A percentile compares a stretch with the other conserved stretches of the same genome.
Evolutionary conservation across 2,329 filamentous ascomycete species (phyloP).

Genomic region (Alternaria consortialis): DNA sequence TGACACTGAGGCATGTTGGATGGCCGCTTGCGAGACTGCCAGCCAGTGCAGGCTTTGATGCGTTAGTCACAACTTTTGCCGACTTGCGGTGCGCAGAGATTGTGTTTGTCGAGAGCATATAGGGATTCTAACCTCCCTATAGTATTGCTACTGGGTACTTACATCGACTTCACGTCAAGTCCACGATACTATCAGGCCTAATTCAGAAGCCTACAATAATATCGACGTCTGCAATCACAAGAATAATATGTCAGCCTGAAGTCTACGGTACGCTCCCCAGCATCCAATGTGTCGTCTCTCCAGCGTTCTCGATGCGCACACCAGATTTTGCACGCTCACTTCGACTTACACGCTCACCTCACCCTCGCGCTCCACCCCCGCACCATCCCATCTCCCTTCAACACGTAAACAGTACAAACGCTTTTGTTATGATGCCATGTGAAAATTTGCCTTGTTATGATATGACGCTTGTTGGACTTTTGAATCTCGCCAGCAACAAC

Average conservation of each 20-base stretch:
- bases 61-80: too few species aligned
- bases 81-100: too few species aligned
- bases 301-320: background rate
- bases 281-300: background rate
- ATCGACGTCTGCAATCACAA: background rate
- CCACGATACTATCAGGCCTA: background rate
- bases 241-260: background rate
- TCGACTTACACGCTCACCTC: background rate
- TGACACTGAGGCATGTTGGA: too few species aligned
- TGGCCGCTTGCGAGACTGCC: too few species aligned
- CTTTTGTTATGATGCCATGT: background rate
- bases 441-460: background rate
- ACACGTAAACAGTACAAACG: background rate
- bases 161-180: background rate
- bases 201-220: background rate
- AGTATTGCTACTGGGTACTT: background rate
- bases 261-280: background rate
- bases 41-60: too few species aligned
- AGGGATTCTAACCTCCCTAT: background rate
- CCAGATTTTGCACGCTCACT: too few species aligned
- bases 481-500: slow-evolving; percentile 1
- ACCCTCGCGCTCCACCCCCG: background rate
- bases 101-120: too few species aligned
- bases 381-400: slow-evolving; percentile 2
- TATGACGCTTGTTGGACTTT: background rate